Percentiles rank a stretch among this genome's conserved stretches.
Evolutionary conservation across 208 protist species (phyloP).

Genomic region (Trichomonas gallinae): DNA sequence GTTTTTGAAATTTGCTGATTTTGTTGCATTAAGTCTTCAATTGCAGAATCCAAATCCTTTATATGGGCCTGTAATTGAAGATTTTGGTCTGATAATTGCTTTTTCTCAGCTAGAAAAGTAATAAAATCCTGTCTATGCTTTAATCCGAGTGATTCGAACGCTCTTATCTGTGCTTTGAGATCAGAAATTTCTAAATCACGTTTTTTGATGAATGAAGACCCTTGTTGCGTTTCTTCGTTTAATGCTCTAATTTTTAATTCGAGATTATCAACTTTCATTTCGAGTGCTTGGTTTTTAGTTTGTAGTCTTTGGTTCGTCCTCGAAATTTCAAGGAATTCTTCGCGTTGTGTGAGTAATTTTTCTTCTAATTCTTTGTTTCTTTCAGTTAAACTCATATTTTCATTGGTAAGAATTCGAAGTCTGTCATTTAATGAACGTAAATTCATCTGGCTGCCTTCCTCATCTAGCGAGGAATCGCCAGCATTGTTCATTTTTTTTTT

Average conservation of each 20-base stretch:
- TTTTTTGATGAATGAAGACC: not conserved
- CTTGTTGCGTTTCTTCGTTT: not conserved
- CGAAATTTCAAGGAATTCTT: not conserved
- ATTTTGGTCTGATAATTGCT: not conserved
- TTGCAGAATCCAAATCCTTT: not conserved
- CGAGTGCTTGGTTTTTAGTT: not conserved
- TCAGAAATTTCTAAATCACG: not conserved
- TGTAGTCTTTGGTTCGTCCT: not conserved
- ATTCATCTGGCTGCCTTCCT: not conserved
- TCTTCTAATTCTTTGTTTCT: not conserved
- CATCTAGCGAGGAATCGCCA: not conserved
- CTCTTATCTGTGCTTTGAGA: not conserved
- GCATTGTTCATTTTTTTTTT: not conserved
- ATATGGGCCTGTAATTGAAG: not conserved
- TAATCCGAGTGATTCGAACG: not conserved
- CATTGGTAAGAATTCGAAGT: not conserved
- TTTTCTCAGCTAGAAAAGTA: not conserved
- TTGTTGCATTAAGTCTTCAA: not conserved
- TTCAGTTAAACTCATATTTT: not conserved
- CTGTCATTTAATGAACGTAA: not conserved
- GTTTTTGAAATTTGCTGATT: not conserved
- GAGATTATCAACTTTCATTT: not conserved
- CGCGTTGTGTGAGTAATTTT: not conserved
- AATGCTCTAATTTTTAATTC: not conserved
- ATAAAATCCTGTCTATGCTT: conserved; percentile 13